Conservation (phyloP, 129 eudicot species). For the Centella asiatica region DNA sequence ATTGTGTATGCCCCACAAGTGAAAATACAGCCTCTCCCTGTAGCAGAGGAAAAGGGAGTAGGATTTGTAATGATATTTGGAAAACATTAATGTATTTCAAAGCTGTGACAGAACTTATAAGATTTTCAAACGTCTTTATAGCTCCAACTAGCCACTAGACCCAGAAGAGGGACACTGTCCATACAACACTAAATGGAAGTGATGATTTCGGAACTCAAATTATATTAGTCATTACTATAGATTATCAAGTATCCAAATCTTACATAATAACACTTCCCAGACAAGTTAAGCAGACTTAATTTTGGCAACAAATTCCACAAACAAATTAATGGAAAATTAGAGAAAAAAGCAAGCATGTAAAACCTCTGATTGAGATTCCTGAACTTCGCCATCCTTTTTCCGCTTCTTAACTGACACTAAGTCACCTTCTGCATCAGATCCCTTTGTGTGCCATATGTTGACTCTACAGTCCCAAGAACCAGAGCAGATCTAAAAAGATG, state of each 20-base stretch:
- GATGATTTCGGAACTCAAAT: background rate
- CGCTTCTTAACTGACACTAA: slow-evolving; percentile 70
- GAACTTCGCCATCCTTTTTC: slow-evolving; percentile 44
- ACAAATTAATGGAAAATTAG: background rate
- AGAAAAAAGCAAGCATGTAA: background rate
- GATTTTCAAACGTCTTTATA: no score
- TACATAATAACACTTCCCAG: background rate
- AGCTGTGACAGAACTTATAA: no score
- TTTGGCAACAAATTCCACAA: slow-evolving; percentile 6
- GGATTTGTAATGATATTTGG: background rate
- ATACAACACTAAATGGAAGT: background rate
- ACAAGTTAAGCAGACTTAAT: background rate
- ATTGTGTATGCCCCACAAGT: slow-evolving; percentile 81
- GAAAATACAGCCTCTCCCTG: slow-evolving; percentile 93
- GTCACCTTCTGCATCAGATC: slow-evolving; percentile 41
- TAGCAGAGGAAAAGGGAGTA: background rate
- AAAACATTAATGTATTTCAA: background rate
- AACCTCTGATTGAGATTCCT: slow-evolving; percentile 80
- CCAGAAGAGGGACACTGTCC: background rate
- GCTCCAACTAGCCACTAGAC: background rate
- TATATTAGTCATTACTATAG: no score
- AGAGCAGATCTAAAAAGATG: slow-evolving; percentile 50
- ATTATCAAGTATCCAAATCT: background rate
- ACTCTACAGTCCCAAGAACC: slow-evolving; percentile 94
- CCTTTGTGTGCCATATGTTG: slow-evolving; percentile 68